These are phyloP conservation scores for Fusarium humuli DNA, from an alignment of 2,329 filamentous ascomycete species.

Conservation along the genomic window DNA sequence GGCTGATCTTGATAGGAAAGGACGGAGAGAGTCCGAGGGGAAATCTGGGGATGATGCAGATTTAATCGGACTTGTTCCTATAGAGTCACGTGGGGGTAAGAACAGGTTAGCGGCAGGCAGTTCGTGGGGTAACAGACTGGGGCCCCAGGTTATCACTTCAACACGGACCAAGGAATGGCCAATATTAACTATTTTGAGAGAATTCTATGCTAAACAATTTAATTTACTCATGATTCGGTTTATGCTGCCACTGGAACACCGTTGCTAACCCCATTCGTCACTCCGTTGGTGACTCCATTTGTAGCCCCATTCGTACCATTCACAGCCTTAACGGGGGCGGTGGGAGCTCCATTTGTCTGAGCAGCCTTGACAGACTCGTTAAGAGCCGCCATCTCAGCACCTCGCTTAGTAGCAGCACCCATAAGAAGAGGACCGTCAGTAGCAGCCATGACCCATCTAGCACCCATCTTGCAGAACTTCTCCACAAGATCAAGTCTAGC, in stretches of 20 bases:
- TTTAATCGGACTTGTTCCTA: conserved; percentile 20
- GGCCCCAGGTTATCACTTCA: not conserved
- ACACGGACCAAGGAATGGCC: not conserved
- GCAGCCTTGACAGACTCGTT: conserved; percentile 26
- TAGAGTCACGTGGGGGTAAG: conserved; percentile 12
- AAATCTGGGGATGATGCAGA: not conserved
- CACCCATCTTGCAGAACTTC: conserved; percentile 51
- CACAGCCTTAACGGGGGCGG: not conserved
- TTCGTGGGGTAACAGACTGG: not conserved
- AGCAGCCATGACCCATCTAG: conserved; percentile 48
- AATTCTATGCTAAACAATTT: not conserved
- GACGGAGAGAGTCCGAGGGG: conserved; percentile 23
- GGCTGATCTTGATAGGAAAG: not conserved
- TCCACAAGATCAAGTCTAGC: conserved; percentile 55
- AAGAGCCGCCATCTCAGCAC: conserved; percentile 41
- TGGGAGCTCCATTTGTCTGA: not conserved
- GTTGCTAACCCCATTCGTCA: not conserved
- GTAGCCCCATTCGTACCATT: not conserved
- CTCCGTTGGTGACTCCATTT: not conserved
- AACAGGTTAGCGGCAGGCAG: not conserved
- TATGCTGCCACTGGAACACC: conserved; percentile 1
- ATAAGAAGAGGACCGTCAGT: conserved; percentile 47
- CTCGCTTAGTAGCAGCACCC: conserved; percentile 44
- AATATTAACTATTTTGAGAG: not conserved
- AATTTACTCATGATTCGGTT: fast-evolving